Base-by-base conservation (phyloP, 768 basidiomycete genomes). In the Gymnopilus dilepis region DNA sequence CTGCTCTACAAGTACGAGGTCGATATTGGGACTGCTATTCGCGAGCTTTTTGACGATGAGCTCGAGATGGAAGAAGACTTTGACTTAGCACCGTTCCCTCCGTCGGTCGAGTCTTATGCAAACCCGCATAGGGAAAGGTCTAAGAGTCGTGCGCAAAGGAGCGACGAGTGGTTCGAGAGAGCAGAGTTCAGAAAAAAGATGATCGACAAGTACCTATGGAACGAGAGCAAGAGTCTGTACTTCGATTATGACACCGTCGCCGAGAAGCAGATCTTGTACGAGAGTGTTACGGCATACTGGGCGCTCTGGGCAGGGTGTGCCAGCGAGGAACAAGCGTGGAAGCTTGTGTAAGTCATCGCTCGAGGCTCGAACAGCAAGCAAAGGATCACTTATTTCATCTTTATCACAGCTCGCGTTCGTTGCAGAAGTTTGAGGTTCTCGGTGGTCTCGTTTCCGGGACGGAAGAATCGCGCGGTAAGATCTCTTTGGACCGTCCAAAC, bases 1-100 rank as follows among this genome's bases (percentile, higher is more conserved):
- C 81, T 99, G 71, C 80, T 99, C 47, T 99, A 97, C 86, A 99
- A 99, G 82, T 99, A 98, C 68, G 97, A 99, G 75, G 85, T 95
- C 61, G 97, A 99, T 72, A 99, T 99, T 62, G 97, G 94, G n/a
- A 96, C 94, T 9, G 95, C 95, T 24, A 98, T 99, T 71, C 86
- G 90, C 59, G 95, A 97, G 73, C 89, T 97, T 61, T 99, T 99
- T 68, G 92, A 92, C 68, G 95, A 96, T 72, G 86, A 92, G 73
- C 80, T 99, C 55, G 92, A 96, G 55, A 76, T 99, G 56, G 94
- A 95, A 55, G 94, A 98, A 68, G 94, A 96, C 60, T 99, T 98
- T 74, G 80, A 86, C 2, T 80, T 99, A 50, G 86, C 93, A 11
- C 93, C 97, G 1, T 99, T 96, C 87, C 97, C 97, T 65, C 93